Evolutionary conservation across 331 rosid genomes (phyloP).

Genomic region (Rosa hybrid): DNA sequence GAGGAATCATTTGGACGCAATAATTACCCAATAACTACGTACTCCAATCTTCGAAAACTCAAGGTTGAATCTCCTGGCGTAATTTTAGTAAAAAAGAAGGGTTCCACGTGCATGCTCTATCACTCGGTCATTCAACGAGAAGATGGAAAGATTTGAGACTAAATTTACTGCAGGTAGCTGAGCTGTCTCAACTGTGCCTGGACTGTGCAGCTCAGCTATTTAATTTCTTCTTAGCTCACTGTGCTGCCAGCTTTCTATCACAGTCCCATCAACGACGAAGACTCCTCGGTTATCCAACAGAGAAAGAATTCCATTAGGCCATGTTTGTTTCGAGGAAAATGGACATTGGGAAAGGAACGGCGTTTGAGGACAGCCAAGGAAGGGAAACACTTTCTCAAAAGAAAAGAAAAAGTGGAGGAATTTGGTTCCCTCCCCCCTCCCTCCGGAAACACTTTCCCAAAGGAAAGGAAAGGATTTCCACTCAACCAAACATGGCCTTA

Average conservation of each 20-base stretch:
- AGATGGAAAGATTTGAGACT: slow-evolving; percentile 26
- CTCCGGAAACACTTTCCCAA: too few species aligned
- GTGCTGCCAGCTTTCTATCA: slow-evolving; percentile 43
- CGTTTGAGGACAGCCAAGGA: too few species aligned
- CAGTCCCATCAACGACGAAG: slow-evolving; percentile 24
- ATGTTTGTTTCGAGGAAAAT: too few species aligned
- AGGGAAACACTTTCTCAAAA: too few species aligned
- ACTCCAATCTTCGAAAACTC: not conserved
- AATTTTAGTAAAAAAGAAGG: slow-evolving; percentile 1
- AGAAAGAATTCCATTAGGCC: slow-evolving; percentile 13
- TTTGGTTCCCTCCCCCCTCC: too few species aligned
- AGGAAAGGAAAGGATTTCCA: too few species aligned
- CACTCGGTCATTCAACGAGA: slow-evolving; percentile 29
- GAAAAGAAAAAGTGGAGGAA: too few species aligned
- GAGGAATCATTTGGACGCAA: slow-evolving; percentile 4
- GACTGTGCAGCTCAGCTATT: slow-evolving; percentile 20
- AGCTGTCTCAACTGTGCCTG: not conserved
- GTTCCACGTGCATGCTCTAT: slow-evolving; percentile 36
- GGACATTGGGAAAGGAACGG: too few species aligned
- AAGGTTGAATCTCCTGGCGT: slow-evolving; percentile 9
- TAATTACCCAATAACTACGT: not conserved
- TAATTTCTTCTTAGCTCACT: slow-evolving; percentile 28
- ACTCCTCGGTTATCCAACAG: slow-evolving; percentile 23
- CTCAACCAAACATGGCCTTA: too few species aligned
- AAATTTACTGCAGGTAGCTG: slow-evolving; percentile 1